Evolutionary conservation across 352 stramenopile species (phyloP).

Genomic region (Globisporangium carolinianum): DNA sequence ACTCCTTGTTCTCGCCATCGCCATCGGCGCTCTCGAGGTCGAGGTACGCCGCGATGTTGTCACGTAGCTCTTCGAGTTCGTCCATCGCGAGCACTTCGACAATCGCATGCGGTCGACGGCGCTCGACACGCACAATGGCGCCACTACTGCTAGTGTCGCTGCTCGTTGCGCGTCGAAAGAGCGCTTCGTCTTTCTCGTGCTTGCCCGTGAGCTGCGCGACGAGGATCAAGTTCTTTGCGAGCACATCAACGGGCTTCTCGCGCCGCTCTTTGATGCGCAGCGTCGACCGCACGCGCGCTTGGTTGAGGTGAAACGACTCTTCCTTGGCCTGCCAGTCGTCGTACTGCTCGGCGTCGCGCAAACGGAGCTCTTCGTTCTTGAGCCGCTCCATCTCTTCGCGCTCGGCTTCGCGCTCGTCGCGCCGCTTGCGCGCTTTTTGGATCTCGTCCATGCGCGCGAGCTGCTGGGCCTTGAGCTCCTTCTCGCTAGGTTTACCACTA

Average conservation of each 20-base stretch:
- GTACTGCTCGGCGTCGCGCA: conserved; percentile 95
- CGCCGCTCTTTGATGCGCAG: conserved; percentile 82
- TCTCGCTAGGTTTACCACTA: conserved; percentile 21
- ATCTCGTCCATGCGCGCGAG: conserved; percentile 93
- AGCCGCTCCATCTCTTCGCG: conserved; percentile 95
- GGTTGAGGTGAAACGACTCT: conserved; percentile 95
- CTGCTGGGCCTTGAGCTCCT: conserved; percentile 61
- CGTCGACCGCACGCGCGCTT: conserved; percentile 90
- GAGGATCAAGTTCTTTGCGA: conserved; percentile 99
- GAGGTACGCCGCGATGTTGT: conserved; percentile 89
- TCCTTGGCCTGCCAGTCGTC: conserved; percentile 98
- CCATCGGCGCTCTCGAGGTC: conserved; percentile 74
- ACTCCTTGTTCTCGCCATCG: conserved; percentile 60
- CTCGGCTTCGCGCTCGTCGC: conserved; percentile 86
- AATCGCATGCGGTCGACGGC: conserved; percentile 55
- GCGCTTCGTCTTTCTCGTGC: conserved; percentile 67
- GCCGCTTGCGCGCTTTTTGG: conserved; percentile 90
- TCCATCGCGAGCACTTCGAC: conserved; percentile 76
- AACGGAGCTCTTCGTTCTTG: conserved; percentile 91
- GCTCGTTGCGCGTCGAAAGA: conserved; percentile 4
- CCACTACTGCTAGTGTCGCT: background rate
- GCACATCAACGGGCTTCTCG: conserved; percentile 94
- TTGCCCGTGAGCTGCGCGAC: conserved; percentile 72
- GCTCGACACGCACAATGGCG: conserved; percentile 73
- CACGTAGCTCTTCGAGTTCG: conserved; percentile 73